Conservation (phyloP, 163 green algal genomes). For the Scenedesmus sp. region DNA sequence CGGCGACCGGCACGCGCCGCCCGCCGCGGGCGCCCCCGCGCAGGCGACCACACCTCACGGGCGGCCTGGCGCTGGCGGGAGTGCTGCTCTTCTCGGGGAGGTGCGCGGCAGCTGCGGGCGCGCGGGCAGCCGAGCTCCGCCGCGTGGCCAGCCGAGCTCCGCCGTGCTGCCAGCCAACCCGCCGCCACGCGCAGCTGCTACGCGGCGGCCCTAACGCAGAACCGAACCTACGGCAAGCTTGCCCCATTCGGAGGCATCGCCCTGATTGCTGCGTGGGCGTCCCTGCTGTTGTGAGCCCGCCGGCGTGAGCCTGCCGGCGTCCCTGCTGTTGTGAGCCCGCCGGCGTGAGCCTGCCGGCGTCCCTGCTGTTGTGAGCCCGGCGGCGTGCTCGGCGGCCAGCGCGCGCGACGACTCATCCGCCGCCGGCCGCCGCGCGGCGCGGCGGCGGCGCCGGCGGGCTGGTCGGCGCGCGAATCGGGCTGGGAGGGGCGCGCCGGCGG, state of each 20-base stretch:
- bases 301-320: too few species aligned
- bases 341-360: too few species aligned
- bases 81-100: constrained; percentile 36
- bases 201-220: constrained; percentile 11
- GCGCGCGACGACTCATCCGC: too few species aligned
- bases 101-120: not conserved
- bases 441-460: too few species aligned
- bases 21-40: not conserved
- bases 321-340: constrained; percentile 26
- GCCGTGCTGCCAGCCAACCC: not conserved
- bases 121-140: too few species aligned
- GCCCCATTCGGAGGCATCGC: constrained; percentile 30
- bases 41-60: constrained; percentile 36
- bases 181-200: constrained; percentile 28
- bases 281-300: constrained; percentile 26
- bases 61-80: constrained; percentile 9
- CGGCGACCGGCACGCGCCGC: too few species aligned
- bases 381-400: too few species aligned
- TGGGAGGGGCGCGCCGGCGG: too few species aligned
- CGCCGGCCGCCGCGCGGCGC: too few species aligned
- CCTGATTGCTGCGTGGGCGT: constrained; percentile 28
- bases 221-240: constrained; percentile 31
- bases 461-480: too few species aligned
- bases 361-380: constrained; percentile 26
- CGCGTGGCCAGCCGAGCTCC: not conserved